Conservation (phyloP, 352 stramenopile species). For the Globisporangium heterothallicum region DNA sequence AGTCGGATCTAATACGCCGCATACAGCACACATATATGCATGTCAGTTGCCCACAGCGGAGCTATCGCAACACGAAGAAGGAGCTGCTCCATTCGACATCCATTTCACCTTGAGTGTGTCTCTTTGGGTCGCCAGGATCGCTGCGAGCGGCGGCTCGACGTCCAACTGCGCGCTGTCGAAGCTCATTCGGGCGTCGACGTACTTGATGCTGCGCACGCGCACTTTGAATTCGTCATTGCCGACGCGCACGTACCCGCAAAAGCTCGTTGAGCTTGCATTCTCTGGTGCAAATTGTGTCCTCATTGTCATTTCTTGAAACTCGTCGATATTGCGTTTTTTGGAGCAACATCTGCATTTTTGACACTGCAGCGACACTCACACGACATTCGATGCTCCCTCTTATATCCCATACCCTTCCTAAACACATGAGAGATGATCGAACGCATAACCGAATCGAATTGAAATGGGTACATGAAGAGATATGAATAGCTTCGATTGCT, state of each 20-base stretch:
- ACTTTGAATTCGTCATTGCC: constrained; percentile 43
- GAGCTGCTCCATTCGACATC: no score
- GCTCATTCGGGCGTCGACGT: constrained; percentile 15
- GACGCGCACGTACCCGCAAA: constrained; percentile 53
- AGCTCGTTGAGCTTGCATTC: constrained; percentile 30
- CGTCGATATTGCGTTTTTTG: not conserved
- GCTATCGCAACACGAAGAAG: not conserved
- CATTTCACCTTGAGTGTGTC: constrained; percentile 55
- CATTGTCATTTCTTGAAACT: not conserved
- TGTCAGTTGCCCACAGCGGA: not conserved
- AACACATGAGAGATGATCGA: no score
- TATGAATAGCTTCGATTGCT: no score
- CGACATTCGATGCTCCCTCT: no score
- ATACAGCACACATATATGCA: not conserved
- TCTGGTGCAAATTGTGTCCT: constrained; percentile 33
- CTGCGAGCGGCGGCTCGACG: constrained; percentile 46
- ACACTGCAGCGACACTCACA: no score
- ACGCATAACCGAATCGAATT: no score
- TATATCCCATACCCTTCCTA: no score
- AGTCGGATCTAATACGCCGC: constrained; percentile 28
- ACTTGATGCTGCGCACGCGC: constrained; percentile 31
- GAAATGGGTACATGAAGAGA: no score
- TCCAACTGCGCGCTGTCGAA: constrained; percentile 42
- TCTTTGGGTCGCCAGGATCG: constrained; percentile 32
- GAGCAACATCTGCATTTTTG: not conserved